Evolutionary conservation across 768 basidiomycete species (phyloP), one percentile per base, ranked within the genome.

Genomic region (Rickenella mellea): DNA sequence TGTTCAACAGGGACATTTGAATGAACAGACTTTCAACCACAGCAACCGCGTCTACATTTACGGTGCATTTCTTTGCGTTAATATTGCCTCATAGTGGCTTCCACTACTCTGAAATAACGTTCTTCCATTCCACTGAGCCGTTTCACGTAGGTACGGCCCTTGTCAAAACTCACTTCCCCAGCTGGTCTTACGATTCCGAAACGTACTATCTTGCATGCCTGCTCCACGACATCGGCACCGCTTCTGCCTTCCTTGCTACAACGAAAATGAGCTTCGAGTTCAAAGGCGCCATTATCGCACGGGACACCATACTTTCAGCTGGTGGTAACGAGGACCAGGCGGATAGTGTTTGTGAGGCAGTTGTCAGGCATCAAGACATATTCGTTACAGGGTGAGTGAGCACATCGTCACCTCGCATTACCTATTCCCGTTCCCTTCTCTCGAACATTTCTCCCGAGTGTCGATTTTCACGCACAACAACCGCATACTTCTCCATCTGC

Each of bases 231-330:
- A 68, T 74, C 35, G 73, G 73, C 33, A 70, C 70, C 3, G 70
- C 69, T 5, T 63, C 71, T 35, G 59, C 57, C 19, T 74, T 67
- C 49, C 58, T 73, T 35, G 47, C 64, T n/a, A 71, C 66, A 20
- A 75, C 74, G n/a, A 72, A 72, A 46, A 57, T 74, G 55, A 70
- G 68, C 11, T 75, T 76, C 50, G 74, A 76, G 56, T 74, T 72
- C 60, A 71, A 70, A 52, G 71, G 73, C 36, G 73, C 64, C 15
- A 70, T 75, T 40, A 62, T 74, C 10, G 73, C 70, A 27, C 66
- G 71, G 25, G 68, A 73, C 40, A 57, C 69, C 29, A 69, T 74
- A 30, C 51, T 71, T 19, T 51, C 65, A 22, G 53, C 57, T 4
- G 67, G 66, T 2, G 69, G 69, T 10, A 55, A 58, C 1, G 67